Conservation (phyloP, 2,329 filamentous ascomycete genomes). For the Colletotrichum eremochloae region DNA sequence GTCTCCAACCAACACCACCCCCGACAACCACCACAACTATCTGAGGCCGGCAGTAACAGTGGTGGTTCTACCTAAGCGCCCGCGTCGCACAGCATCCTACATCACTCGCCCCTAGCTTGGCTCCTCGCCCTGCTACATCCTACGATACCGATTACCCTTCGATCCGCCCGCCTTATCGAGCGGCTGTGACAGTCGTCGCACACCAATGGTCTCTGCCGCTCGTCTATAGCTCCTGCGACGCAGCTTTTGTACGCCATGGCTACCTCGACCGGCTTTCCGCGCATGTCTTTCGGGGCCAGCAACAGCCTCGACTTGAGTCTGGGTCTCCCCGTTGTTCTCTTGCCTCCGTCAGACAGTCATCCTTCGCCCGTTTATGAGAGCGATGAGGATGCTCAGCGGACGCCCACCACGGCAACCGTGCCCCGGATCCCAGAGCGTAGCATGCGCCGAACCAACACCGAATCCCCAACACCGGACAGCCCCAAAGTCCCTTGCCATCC, state of each 20-base stretch:
- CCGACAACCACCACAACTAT: constrained; percentile 2
- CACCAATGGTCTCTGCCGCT: constrained; percentile 35
- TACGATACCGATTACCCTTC: constrained; percentile 28
- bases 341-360: constrained; percentile 35
- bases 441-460: constrained; percentile 33
- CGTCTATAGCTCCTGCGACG: constrained; percentile 26
- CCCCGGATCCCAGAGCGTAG: constrained; percentile 39
- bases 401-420: constrained; percentile 35
- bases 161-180: constrained; percentile 25
- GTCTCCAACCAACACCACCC: constrained; percentile 11
- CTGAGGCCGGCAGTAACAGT: constrained; percentile 31
- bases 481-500: constrained; percentile 69
- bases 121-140: constrained; percentile 25
- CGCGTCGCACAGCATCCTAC: constrained; percentile 30
- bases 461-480: constrained; percentile 26
- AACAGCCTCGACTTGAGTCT: constrained; percentile 39
- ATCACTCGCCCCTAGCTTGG: not conserved
- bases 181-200: constrained; percentile 35
- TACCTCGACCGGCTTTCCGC: constrained; percentile 40
- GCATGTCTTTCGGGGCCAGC: constrained; percentile 42
- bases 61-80: constrained; percentile 25
- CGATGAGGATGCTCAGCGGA: constrained; percentile 40
- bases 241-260: constrained; percentile 40
- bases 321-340: constrained; percentile 40
- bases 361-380: constrained; percentile 30